These are phyloP conservation scores for Coniochaeta hoffmannii DNA, from an alignment of 2,329 filamentous ascomycete genomes.

Conservation along the genomic window DNA sequence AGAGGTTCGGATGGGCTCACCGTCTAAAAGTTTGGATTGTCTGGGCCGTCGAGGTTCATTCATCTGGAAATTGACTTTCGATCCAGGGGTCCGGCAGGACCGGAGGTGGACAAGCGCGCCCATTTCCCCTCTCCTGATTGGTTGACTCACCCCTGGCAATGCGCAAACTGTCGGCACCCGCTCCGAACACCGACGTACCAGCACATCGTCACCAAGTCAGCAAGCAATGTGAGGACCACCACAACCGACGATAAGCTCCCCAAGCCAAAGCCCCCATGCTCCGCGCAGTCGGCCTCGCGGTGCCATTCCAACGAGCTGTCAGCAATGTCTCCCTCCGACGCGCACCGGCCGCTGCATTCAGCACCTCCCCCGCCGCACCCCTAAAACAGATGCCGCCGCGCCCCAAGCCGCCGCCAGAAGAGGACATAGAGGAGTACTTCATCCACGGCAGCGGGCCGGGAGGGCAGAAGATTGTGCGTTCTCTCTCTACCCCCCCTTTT, in stretches of 20 bases:
- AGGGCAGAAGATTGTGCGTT: constrained; percentile 81
- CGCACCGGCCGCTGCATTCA: constrained; percentile 17
- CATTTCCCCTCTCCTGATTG: too few relatives aligned
- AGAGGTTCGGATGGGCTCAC: too few relatives aligned
- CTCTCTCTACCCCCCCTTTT: not conserved
- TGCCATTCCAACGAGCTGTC: not conserved
- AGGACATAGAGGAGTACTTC: constrained; percentile 76
- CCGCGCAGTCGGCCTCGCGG: not conserved
- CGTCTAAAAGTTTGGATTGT: too few relatives aligned
- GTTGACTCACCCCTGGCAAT: too few relatives aligned
- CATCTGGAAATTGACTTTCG: too few relatives aligned
- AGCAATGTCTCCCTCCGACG: not conserved
- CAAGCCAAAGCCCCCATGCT: not conserved
- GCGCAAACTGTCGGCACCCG: too few relatives aligned
- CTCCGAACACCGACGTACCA: too few relatives aligned
- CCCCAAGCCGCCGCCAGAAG: constrained; percentile 62
- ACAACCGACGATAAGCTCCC: not conserved
- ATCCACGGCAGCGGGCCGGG: constrained; percentile 89
- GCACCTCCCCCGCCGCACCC: constrained; percentile 18
- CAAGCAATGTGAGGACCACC: not conserved
- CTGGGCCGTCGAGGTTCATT: too few relatives aligned
- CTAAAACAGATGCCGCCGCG: constrained; percentile 66
- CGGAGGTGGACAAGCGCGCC: too few relatives aligned
- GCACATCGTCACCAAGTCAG: too few relatives aligned
- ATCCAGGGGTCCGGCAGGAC: too few relatives aligned